phyloP scores from a whole-genome alignment of 768 basidiomycete genomes.

The Terana coerulea region DNA sequence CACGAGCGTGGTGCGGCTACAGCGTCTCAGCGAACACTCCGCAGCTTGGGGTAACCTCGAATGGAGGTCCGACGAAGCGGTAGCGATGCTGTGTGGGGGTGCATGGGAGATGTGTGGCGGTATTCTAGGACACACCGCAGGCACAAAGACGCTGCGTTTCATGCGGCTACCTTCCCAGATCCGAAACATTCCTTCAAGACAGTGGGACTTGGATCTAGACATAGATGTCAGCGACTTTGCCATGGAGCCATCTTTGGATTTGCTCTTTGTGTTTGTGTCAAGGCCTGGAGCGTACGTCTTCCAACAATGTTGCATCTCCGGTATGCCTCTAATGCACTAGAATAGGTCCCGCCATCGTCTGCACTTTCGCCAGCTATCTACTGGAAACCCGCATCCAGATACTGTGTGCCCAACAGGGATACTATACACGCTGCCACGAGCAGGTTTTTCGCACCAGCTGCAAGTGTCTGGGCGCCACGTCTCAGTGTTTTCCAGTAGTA shows the following conservation, averaged over 20 bases:
- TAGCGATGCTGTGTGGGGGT: slow-evolving; percentile 40
- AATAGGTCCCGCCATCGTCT: too few species aligned
- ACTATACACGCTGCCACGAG: too few species aligned
- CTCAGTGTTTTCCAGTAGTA: slow-evolving; percentile 38
- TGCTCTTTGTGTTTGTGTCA: slow-evolving; percentile 50
- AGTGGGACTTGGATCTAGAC: slow-evolving; percentile 39
- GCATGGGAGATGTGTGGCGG: slow-evolving; percentile 60
- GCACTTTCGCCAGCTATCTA: slow-evolving; percentile 43
- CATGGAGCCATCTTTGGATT: slow-evolving; percentile 65
- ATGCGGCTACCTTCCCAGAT: slow-evolving; percentile 45
- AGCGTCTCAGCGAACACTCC: slow-evolving; percentile 28
- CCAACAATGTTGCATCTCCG: too few species aligned
- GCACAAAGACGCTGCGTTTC: slow-evolving; percentile 34
- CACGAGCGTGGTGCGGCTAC: slow-evolving; percentile 32
- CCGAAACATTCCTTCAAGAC: slow-evolving; percentile 40
- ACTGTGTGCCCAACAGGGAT: slow-evolving; percentile 35
- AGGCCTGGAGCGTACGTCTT: too few species aligned
- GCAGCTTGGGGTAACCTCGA: slow-evolving; percentile 18
- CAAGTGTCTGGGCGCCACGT: slow-evolving; percentile 53
- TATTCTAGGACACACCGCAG: slow-evolving; percentile 46
- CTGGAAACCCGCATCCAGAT: slow-evolving; percentile 42
- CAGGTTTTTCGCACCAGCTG: slow-evolving; percentile 36
- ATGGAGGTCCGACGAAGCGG: slow-evolving; percentile 11
- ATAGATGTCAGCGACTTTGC: slow-evolving; percentile 50
- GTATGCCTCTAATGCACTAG: too few species aligned